These are phyloP conservation scores for Hericium rajendrae DNA, from an alignment of 768 basidiomycete genomes.

Conservation along the genomic window DNA sequence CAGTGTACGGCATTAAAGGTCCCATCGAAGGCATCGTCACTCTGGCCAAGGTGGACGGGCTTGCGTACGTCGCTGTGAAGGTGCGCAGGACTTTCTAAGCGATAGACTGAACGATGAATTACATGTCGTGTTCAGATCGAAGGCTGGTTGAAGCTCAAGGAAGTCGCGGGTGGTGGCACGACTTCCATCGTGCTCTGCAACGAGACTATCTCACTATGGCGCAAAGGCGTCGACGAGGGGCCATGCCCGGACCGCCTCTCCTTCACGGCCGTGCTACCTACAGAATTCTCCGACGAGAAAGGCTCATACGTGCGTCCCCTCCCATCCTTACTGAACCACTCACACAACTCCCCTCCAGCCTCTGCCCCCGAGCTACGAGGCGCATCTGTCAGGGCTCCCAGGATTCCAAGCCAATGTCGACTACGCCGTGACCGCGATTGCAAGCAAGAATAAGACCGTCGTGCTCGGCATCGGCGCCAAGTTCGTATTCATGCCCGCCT, in stretches of 20 bases:
- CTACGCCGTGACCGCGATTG: constrained; percentile 47
- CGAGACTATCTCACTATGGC: constrained; percentile 48
- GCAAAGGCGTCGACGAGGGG: constrained; percentile 30
- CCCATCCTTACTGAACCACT: not conserved
- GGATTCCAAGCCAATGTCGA: constrained; percentile 61
- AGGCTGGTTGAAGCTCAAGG: constrained; percentile 19
- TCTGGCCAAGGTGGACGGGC: constrained; percentile 8
- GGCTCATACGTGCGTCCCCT: constrained; percentile 41
- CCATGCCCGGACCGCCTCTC: constrained; percentile 43
- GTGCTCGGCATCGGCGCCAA: constrained; percentile 42
- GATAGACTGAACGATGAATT: not conserved
- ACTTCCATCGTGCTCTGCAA: constrained; percentile 42
- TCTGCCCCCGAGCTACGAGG: constrained; percentile 61
- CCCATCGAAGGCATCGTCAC: constrained; percentile 9
- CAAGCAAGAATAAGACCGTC: constrained; percentile 45
- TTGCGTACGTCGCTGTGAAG: constrained; percentile 9
- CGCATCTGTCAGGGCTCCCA: constrained; percentile 60
- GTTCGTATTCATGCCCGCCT: constrained; percentile 27
- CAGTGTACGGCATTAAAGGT: constrained; percentile 6
- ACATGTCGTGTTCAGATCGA: constrained; percentile 13
- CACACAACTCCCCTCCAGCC: constrained; percentile 28
- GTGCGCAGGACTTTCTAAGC: not conserved
- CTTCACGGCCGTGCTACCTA: constrained; percentile 51
- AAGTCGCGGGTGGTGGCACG: constrained; percentile 41
- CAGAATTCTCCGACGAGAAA: constrained; percentile 44